Percentiles rank a stretch among this genome's conserved stretches.
Conservation (phyloP, 164 flowering plant species). For the Annona squamosa region DNA sequence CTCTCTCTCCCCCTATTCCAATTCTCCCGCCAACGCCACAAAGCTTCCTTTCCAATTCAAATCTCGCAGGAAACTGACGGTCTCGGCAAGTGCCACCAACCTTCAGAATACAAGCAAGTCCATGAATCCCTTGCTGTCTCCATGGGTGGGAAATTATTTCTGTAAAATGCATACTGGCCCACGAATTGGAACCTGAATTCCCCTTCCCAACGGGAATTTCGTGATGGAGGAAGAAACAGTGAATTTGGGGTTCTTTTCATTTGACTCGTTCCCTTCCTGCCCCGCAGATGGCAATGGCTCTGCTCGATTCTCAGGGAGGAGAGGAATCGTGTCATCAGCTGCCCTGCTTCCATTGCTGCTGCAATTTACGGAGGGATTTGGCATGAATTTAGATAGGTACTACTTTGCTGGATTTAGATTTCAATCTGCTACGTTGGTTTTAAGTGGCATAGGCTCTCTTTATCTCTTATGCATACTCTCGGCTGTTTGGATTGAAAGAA, state of each 20-base stretch:
- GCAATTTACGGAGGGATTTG: slow-evolving; percentile 7
- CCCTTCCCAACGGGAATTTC: background rate
- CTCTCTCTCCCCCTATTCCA: slow-evolving; percentile 11
- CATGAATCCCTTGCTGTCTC: background rate
- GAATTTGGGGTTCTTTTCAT: background rate
- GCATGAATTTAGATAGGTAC: slow-evolving; percentile 34
- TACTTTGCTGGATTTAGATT: background rate
- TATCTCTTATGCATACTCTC: no score
- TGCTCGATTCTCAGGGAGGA: slow-evolving; percentile 26
- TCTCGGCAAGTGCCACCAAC: background rate
- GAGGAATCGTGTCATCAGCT: slow-evolving; percentile 23
- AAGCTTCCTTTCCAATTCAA: background rate
- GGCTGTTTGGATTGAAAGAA: no score
- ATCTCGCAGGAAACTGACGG: slow-evolving; percentile 9
- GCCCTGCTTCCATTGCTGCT: slow-evolving; percentile 36
- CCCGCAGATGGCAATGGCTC: slow-evolving; percentile 11
- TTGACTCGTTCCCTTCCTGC: background rate
- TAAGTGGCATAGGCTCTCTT: background rate
- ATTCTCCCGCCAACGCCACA: slow-evolving; percentile 9
- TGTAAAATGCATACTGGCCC: background rate
- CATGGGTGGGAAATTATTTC: background rate
- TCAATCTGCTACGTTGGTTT: background rate
- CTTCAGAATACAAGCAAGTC: slow-evolving; percentile 8
- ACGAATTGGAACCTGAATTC: background rate
- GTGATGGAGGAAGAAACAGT: background rate